These are phyloP conservation scores for Jimgerdemannia lactiflua DNA, from an alignment of 192 early-diverging fungal species.

Conservation along the genomic window DNA sequence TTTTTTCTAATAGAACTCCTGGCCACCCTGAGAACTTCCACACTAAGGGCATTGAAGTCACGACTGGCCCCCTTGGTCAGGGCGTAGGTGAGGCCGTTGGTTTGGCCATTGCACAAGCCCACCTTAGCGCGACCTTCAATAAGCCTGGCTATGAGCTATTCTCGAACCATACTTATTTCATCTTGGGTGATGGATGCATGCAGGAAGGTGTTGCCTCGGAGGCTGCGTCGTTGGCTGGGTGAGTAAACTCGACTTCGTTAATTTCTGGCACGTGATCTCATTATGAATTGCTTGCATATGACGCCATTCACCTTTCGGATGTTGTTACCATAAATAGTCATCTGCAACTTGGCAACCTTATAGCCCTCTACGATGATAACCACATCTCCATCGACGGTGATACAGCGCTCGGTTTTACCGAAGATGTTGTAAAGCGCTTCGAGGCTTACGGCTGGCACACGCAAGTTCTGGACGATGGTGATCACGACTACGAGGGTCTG, in stretches of 20 bases:
- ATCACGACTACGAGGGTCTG: conserved; percentile 71
- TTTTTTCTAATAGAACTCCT: conserved; percentile 64
- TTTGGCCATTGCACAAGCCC: conserved; percentile 85
- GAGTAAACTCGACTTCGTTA: conserved; percentile 10
- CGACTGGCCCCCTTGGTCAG: conserved; percentile 97
- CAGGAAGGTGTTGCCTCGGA: conserved; percentile 97
- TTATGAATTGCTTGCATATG: no score
- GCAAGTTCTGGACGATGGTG: conserved; percentile 72
- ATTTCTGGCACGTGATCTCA: not conserved
- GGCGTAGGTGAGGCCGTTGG: conserved; percentile 90
- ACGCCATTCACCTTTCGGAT: no score
- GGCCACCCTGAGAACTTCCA: conserved; percentile 92
- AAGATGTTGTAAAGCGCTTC: conserved; percentile 86
- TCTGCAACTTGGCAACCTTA: conserved; percentile 89
- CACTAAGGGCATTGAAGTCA: conserved; percentile 93
- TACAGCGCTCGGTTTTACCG: conserved; percentile 83
- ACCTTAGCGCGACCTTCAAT: conserved; percentile 91
- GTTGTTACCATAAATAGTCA: conserved; percentile 42
- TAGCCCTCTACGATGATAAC: conserved; percentile 96
- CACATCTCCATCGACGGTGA: conserved; percentile 94
- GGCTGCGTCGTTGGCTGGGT: conserved; percentile 90
- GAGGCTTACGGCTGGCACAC: conserved; percentile 96
- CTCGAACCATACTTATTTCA: conserved; percentile 80
- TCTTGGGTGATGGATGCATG: conserved; percentile 95
- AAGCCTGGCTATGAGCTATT: conserved; percentile 81